Percentiles rank a stretch among this genome's conserved stretches.
Conservation (phyloP, 306 rosid species). For the Prunus persica region Prunus_persica_NCBIv2 NC_034010.1:5954501-5955000, state of each 20-base stretch:
- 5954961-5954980: too few relatives aligned
- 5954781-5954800: constrained; percentile 82
- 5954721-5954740: constrained; percentile 63
- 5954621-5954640: background rate
- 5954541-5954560: constrained; percentile 89
- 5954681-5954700: background rate
- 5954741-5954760: constrained; percentile 96
- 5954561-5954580: constrained; percentile 86
- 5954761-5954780: constrained; percentile 94
- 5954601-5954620: background rate
- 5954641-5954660: background rate
- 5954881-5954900: background rate
- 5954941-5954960: background rate
- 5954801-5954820: constrained; percentile 93
- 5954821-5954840: constrained; percentile 46
- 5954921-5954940: background rate
- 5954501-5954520: constrained; percentile 81
- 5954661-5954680: background rate
- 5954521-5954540: constrained; percentile 97
- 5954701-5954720: background rate
- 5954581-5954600: constrained; percentile 62
- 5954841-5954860: background rate
- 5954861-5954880: background rate
- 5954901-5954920: background rate
- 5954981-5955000: too few relatives aligned